A percentile compares a stretch with the other conserved stretches of the same genome.
Conservation (phyloP, 148 eudicot genomes). For the Cornus florida region DNA sequence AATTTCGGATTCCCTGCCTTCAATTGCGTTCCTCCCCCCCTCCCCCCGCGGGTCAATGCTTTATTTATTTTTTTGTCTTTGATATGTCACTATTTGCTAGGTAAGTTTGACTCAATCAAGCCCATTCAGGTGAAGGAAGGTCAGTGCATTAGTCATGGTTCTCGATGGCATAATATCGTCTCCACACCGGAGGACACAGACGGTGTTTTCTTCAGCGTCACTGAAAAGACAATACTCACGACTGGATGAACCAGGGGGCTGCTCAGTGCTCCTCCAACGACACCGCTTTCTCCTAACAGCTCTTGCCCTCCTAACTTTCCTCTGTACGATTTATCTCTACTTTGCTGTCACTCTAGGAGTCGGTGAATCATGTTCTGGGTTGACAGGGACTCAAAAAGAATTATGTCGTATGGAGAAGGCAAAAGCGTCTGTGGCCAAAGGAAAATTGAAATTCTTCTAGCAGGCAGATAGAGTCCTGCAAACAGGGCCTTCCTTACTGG, state of each 20-base stretch:
- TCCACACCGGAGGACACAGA: slow-evolving; percentile 78
- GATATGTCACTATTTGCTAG: background rate
- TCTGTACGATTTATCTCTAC: slow-evolving; percentile 84
- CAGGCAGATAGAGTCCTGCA: background rate
- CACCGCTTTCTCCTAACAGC: slow-evolving; percentile 87
- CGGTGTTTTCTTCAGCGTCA: slow-evolving; percentile 42
- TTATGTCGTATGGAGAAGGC: slow-evolving; percentile 52
- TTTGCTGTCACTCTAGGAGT: slow-evolving; percentile 84
- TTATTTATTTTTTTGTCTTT: background rate
- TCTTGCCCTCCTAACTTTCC: slow-evolving; percentile 63
- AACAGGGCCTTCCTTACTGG: background rate
- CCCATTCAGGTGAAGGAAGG: background rate
- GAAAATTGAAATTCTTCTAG: slow-evolving; percentile 65
- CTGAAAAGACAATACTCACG: slow-evolving; percentile 39
- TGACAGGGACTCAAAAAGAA: slow-evolving; percentile 54
- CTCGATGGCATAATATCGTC: slow-evolving; percentile 60
- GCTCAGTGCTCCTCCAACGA: slow-evolving; percentile 59
- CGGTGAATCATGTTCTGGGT: slow-evolving; percentile 48
- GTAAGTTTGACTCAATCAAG: background rate
- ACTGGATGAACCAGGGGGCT: slow-evolving; percentile 53
- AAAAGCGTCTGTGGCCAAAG: slow-evolving; percentile 46
- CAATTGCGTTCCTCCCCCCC: background rate
- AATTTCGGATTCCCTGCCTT: background rate
- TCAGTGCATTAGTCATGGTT: slow-evolving; percentile 38
- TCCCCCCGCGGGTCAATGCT: background rate